Percentiles rank a stretch among this genome's conserved stretches.
Evolutionary conservation across 2,329 filamentous ascomycete species (phyloP).

Genomic region (Monilinia vaccinii-corymbosi): DNA sequence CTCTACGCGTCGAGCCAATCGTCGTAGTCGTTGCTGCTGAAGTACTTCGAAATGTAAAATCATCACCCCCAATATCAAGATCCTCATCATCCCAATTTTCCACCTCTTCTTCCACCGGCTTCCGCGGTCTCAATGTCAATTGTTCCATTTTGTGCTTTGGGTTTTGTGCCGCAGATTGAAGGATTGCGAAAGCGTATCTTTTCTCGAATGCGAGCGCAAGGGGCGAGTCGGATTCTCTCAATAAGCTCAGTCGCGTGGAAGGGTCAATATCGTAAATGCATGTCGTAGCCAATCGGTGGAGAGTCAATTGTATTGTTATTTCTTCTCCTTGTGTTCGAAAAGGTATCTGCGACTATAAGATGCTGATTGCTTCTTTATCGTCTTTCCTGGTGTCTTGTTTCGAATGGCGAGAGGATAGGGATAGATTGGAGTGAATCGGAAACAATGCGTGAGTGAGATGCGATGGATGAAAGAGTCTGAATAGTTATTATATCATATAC

Average conservation of each 20-base stretch:
- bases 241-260: conserved; percentile 16
- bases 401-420: not conserved
- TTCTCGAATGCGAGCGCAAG: conserved; percentile 5
- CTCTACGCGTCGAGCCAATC: conserved; percentile 46
- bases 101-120: conserved; percentile 43
- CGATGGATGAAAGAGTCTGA: no score
- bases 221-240: conserved; percentile 13
- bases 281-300: conserved; percentile 6
- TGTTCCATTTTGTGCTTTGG: conserved; percentile 22
- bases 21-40: conserved; percentile 33
- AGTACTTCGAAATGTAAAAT: conserved; percentile 48
- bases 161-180: not conserved
- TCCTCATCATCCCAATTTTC: conserved; percentile 77
- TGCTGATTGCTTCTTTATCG: not conserved
- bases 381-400: not conserved
- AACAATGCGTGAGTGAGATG: not conserved
- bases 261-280: conserved; percentile 22
- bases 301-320: not conserved
- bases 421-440: not conserved
- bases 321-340: not conserved
- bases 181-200: not conserved
- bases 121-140: conserved; percentile 27
- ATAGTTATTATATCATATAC: no score
- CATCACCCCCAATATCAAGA: conserved; percentile 60
- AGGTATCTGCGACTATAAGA: not conserved